A percentile compares a stretch with the other conserved stretches of the same genome.
Evolutionary conservation across 2,329 filamentous ascomycete species (phyloP).

Genomic region (Albifimbria verrucaria): DNA sequence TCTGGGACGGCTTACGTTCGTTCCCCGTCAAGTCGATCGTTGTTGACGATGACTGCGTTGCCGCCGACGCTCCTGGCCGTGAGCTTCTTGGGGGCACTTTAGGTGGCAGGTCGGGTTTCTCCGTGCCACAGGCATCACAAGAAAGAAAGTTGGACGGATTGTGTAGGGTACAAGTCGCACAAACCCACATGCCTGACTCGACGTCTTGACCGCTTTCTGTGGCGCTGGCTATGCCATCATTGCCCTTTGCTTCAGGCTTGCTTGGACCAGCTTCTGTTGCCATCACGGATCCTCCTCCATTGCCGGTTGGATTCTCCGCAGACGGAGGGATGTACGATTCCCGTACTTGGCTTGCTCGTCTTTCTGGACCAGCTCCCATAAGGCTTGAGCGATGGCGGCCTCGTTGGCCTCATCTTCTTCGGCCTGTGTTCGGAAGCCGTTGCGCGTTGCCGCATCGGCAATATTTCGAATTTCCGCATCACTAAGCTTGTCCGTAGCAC

Average conservation of each 20-base stretch:
- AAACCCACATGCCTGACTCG: conserved; percentile 43
- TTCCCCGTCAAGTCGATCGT: conserved; percentile 33
- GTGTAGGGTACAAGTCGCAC: conserved; percentile 52
- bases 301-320: conserved; percentile 48
- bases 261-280: conserved; percentile 9
- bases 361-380: conserved; percentile 84
- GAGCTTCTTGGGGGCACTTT: conserved; percentile 6
- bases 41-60: conserved; percentile 8
- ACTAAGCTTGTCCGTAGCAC: conserved; percentile 67
- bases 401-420: conserved; percentile 90
- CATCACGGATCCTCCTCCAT: conserved; percentile 31
- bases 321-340: conserved; percentile 47
- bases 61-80: conserved; percentile 12
- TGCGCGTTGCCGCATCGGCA: conserved; percentile 59
- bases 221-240: background rate
- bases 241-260: conserved; percentile 5
- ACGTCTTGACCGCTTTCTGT: conserved; percentile 1
- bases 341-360: conserved; percentile 61
- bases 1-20: conserved; percentile 13
- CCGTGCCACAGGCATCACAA: conserved; percentile 55
- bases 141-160: conserved; percentile 49
- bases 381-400: conserved; percentile 76
- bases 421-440: conserved; percentile 78
- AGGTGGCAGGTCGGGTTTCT: conserved; percentile 27
- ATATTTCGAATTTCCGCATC: conserved; percentile 65